Evolutionary conservation across 495 filamentous ascomycete genomes (phyloP), one percentile per base, ranked within the genome.

Genomic region (Penicillium lividum): DNA sequence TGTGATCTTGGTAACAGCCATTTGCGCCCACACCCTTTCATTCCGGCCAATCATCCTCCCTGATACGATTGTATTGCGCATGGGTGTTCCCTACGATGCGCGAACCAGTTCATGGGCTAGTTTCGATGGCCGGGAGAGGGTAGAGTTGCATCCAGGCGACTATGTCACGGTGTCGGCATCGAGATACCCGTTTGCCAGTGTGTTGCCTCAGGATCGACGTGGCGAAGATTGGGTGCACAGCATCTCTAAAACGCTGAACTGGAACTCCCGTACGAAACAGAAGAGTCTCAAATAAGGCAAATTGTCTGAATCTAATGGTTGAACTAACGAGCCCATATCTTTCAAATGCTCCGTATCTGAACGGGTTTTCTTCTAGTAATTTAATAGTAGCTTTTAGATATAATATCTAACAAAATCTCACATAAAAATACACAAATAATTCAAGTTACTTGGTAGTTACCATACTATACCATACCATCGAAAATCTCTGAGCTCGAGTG

Each of bases 41-140:
- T 98, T 98, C 81, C 84, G 94, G 1, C 94, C 94, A 7, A 92
- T 98, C 68, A 93, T 98, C 58, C 80, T 98, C 2, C 93, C 93
- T 7, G 94, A 98, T 67, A 96, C 92, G 0, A 93, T 97, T 53
- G 91, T 98, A 1, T 78, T 98, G 53, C 85, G 94, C 3, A 78
- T 96, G 45, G 93, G 92, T 10, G 95, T 98, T 30, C 94, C 94
- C 0, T 97, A 96, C 67, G 88, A 96, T 72, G 90, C 92, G 6
- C 81, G 94, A 22, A 89, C 92, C 13, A 87, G 84, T 59, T 92
- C 88, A 48, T 98, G 95, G 95, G 95, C 92, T 38, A 96, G 92
- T 70, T 98, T 98, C 74, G 94, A 98, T 69, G 94, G 94, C 9
- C 85, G 91, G 67, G 90, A 96, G 72, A 84, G 86, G 61, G 77